A percentile compares a stretch with the other conserved stretches of the same genome.
Conservation (phyloP, 2,329 filamentous ascomycete species). For the Fusarium foetens region DNA sequence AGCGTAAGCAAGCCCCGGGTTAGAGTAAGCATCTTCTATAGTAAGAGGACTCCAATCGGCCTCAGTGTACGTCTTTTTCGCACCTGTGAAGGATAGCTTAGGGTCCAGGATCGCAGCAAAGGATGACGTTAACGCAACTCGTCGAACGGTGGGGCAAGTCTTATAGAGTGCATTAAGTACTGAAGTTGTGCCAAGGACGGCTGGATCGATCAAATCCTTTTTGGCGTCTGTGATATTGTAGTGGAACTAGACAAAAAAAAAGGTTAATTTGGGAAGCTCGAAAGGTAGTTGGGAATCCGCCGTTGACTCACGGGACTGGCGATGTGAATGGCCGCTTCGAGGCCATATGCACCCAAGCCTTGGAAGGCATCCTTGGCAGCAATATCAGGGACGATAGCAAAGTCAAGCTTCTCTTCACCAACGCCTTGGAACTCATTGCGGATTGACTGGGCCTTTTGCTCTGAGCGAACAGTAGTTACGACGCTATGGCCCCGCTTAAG, state of each 20-base stretch:
- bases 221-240: neutral
- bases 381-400: neutral
- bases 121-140: neutral
- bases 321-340: neutral
- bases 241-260: neutral
- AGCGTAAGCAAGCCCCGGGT: neutral
- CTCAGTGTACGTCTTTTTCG: neutral
- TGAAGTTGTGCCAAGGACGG: neutral
- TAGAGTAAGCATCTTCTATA: neutral
- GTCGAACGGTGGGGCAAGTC: neutral
- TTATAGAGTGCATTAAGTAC: neutral
- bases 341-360: neutral
- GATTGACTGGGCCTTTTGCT: neutral
- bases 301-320: neutral
- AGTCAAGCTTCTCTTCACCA: neutral
- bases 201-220: neutral
- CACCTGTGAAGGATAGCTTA: neutral
- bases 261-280: neutral
- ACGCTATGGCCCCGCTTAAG: neutral
- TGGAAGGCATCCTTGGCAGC: neutral
- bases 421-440: neutral
- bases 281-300: accelerated
- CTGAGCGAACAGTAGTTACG: neutral
- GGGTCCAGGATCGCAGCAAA: neutral
- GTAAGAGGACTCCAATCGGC: neutral